phyloP scores from a whole-genome alignment of 2,329 filamentous ascomycete species.

The Dryadomyces quercus-mongolicae region DNA sequence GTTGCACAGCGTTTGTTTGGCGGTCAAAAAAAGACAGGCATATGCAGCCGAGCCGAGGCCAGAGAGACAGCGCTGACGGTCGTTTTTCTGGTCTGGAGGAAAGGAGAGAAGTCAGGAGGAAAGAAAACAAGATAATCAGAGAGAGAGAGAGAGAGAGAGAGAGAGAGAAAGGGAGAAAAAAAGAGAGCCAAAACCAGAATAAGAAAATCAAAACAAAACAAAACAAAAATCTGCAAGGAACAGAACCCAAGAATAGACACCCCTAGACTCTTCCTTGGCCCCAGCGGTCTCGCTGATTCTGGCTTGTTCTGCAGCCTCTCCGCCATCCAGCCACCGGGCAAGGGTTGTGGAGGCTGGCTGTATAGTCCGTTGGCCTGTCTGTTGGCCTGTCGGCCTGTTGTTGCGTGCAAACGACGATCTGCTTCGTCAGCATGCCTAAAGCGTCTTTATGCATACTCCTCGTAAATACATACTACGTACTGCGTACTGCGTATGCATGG shows the following conservation, averaged over 20 bases:
- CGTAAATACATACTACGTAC: background rate
- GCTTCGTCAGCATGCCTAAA: background rate
- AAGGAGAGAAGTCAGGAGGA: background rate
- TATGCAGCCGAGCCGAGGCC: constrained; percentile 24
- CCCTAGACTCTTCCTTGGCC: background rate
- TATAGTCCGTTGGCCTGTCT: too few relatives aligned
- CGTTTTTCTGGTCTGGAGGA: background rate
- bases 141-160: background rate
- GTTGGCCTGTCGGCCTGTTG: too few relatives aligned
- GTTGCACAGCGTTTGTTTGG: background rate
- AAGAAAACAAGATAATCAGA: too few relatives aligned
- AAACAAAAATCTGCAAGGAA: background rate
- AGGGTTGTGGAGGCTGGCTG: background rate
- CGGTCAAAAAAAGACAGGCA: background rate
- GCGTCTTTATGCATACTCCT: background rate
- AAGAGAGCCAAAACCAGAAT: background rate
- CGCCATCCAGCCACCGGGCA: background rate
- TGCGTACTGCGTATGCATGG: too few relatives aligned
- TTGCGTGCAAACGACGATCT: background rate
- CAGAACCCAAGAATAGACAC: background rate
- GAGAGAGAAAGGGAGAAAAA: background rate
- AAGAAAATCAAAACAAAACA: background rate
- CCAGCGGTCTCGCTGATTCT: background rate
- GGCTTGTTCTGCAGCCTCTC: background rate
- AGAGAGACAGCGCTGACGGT: background rate